phyloP scores from a whole-genome alignment of 805 yeast species.

The Komagataella populi region DNA sequence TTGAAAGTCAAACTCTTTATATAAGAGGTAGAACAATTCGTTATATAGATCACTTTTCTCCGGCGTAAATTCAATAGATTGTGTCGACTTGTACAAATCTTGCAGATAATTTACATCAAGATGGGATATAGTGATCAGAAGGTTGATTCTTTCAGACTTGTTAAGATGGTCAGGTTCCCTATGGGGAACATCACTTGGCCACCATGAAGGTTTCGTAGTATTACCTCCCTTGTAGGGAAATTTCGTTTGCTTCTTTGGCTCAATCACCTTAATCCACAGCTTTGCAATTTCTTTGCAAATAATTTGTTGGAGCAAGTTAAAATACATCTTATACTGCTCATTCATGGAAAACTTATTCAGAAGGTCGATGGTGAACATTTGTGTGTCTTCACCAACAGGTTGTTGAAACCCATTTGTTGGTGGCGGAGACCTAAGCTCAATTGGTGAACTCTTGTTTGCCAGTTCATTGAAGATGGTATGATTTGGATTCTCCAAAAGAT shows the following conservation, averaged over 20 bases:
- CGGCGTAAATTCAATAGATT: neutral
- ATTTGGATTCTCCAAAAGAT: neutral
- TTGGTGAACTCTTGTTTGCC: neutral
- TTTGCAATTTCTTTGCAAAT: slow-evolving; percentile 52
- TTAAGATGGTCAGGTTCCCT: slow-evolving; percentile 63
- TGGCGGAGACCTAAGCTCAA: neutral
- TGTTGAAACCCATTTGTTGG: neutral
- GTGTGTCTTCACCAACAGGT: neutral
- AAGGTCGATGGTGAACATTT: neutral
- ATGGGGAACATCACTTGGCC: slow-evolving; percentile 51
- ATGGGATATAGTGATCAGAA: slow-evolving; percentile 26
- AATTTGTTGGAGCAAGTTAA: slow-evolving; percentile 31
- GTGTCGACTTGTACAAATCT: neutral
- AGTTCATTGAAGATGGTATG: neutral
- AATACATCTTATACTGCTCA: slow-evolving; percentile 7
- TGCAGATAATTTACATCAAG: neutral
- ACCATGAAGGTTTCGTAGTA: slow-evolving; percentile 46
- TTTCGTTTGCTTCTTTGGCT: slow-evolving; percentile 51
- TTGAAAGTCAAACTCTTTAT: neutral
- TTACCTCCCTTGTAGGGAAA: slow-evolving; percentile 49
- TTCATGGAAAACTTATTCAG: neutral
- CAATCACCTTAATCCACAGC: slow-evolving; percentile 51
- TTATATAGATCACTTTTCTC: neutral
- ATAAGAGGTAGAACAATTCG: neutral
- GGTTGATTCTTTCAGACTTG: slow-evolving; percentile 37